phyloP scores from a whole-genome alignment of 2,329 filamentous ascomycete genomes.

The Penicillium sp. region DNA sequence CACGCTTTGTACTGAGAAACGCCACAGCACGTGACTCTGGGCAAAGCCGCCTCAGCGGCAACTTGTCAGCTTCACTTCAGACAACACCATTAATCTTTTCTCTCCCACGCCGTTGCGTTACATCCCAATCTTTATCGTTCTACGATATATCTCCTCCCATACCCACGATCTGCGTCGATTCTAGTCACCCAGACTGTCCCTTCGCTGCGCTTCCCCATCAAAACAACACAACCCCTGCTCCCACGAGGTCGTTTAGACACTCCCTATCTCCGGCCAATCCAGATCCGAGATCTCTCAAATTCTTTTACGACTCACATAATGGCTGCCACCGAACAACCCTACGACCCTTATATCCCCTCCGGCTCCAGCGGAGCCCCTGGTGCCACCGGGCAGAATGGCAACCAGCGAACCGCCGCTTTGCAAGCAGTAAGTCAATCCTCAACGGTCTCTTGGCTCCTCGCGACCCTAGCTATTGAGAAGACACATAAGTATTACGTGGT shows the following conservation, averaged over 20 bases:
- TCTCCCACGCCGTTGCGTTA: background rate
- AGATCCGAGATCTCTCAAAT: conserved; percentile 10
- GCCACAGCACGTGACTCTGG: conserved; percentile 24
- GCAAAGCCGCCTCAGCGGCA: conserved; percentile 21
- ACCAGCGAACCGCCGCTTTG: conserved; percentile 68
- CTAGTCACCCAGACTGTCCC: background rate
- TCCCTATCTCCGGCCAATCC: conserved; percentile 9
- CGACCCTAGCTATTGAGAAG: background rate
- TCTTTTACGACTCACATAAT: conserved; percentile 38
- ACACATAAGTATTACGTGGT: background rate
- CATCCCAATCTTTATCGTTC: background rate
- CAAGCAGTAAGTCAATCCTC: conserved; percentile 70
- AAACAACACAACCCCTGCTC: conserved; percentile 20
- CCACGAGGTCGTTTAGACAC: conserved; percentile 10
- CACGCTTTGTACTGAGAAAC: conserved; percentile 14
- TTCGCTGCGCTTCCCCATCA: conserved; percentile 6
- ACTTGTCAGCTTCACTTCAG: conserved; percentile 21
- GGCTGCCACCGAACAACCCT: conserved; percentile 59
- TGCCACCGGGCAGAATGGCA: conserved; percentile 54
- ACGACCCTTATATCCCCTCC: conserved; percentile 85
- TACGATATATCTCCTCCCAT: background rate
- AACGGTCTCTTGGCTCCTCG: conserved; percentile 6
- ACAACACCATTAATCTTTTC: conserved; percentile 5
- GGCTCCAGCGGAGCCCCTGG: conserved; percentile 53
- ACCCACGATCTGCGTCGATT: background rate